Conservation (phyloP, 225 moss, liverwort and hornwort genomes). For the Physcomitrellopsis africana region DNA sequence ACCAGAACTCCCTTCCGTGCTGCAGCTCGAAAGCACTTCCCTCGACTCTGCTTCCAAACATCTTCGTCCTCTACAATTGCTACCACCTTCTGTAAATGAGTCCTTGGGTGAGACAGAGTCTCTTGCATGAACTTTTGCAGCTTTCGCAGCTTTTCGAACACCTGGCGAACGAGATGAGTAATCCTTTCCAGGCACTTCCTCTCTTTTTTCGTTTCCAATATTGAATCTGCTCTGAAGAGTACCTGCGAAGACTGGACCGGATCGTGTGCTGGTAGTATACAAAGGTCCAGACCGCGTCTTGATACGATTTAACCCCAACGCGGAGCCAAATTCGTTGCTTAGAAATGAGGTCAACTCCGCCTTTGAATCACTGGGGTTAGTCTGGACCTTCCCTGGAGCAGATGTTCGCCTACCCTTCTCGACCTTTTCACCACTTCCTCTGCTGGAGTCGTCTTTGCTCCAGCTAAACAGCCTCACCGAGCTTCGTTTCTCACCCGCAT, state of each 20-base stretch:
- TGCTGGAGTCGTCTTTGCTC: conserved; percentile 53
- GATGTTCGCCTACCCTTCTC: conserved; percentile 59
- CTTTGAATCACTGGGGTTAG: conserved; percentile 28
- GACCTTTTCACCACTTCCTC: conserved; percentile 34
- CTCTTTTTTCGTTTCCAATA: conserved; percentile 48
- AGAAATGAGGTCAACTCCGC: conserved; percentile 47
- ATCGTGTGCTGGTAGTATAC: conserved; percentile 55
- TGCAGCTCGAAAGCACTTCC: conserved; percentile 34
- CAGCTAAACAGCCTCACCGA: conserved; percentile 56
- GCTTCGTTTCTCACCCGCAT: conserved; percentile 42
- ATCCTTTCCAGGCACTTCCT: conserved; percentile 45
- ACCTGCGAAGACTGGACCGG: conserved; percentile 62
- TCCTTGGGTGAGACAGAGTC: conserved; percentile 71
- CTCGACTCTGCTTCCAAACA: conserved; percentile 44
- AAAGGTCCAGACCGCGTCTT: conserved; percentile 69
- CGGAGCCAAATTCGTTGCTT: conserved; percentile 51
- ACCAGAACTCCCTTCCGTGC: conserved; percentile 42
- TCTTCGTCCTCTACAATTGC: conserved; percentile 49
- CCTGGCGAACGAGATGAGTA: conserved; percentile 49
- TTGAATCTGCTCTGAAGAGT: conserved; percentile 63
- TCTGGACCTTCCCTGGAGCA: conserved; percentile 63
- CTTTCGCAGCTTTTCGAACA: conserved; percentile 55
- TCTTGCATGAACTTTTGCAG: conserved; percentile 65
- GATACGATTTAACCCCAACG: conserved; percentile 59
- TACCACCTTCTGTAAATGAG: conserved; percentile 45